phyloP scores from a whole-genome alignment of 192 early-diverging fungal genomes.

The Backusella circina region DNA sequence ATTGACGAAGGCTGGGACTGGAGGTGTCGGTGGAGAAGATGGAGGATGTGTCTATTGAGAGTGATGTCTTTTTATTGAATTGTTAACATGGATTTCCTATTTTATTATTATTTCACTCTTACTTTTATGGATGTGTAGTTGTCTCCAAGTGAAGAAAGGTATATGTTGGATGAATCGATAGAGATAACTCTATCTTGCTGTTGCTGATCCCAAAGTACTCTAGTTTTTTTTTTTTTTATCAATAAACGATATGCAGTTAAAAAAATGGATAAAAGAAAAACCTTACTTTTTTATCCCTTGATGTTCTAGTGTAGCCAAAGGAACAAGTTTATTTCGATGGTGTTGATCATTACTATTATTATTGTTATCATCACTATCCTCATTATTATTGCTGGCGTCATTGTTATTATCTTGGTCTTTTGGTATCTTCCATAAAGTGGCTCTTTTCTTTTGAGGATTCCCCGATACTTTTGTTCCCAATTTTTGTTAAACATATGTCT shows the following conservation, averaged over 20 bases:
- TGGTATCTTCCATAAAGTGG: slow-evolving; percentile 23
- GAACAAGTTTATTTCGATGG: not conserved
- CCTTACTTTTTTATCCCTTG: slow-evolving; percentile 14
- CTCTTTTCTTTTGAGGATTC: slow-evolving; percentile 6
- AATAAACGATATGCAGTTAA: not conserved
- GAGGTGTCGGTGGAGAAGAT: slow-evolving; percentile 21
- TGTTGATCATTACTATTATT: not conserved
- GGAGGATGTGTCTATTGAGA: slow-evolving; percentile 18
- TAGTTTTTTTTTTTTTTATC: not conserved
- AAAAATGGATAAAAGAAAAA: not conserved
- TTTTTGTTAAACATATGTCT: not conserved
- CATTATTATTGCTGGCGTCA: not conserved
- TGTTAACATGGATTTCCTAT: not conserved
- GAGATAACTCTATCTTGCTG: slow-evolving; percentile 20
- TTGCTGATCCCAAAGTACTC: slow-evolving; percentile 51
- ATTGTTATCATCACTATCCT: not conserved
- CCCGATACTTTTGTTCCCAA: not conserved
- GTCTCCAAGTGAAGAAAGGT: slow-evolving; percentile 46
- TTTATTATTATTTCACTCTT: not conserved
- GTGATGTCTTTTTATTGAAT: not conserved
- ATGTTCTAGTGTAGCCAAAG: not conserved
- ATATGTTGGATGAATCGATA: slow-evolving; percentile 40
- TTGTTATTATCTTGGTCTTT: not conserved
- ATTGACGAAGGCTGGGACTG: not conserved
- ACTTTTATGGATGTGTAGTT: not conserved